Conservation (phyloP, 2,329 filamentous ascomycete genomes). For the Exophiala viscosa region DNA sequence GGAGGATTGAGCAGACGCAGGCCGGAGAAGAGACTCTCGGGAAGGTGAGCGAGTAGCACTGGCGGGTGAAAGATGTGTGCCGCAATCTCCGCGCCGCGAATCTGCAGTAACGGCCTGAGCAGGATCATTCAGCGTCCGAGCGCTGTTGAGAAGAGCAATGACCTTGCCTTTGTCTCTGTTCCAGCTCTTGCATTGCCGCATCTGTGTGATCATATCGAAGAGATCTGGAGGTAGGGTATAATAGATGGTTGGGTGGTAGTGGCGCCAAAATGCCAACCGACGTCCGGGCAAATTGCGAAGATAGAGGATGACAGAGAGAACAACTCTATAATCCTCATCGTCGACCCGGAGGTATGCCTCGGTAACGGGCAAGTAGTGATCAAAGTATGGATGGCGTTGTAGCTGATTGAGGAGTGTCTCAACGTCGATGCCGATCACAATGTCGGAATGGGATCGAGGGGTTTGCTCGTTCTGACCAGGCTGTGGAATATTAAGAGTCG, state of each 20-base stretch:
- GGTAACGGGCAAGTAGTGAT: background rate
- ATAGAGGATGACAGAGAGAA: background rate
- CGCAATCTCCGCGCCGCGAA: background rate
- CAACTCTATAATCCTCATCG: background rate
- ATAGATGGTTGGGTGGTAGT: background rate
- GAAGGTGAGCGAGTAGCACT: no score
- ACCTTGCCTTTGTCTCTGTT: background rate
- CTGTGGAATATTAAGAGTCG: background rate
- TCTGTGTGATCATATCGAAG: slow-evolving; percentile 3
- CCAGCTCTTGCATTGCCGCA: slow-evolving; percentile 9
- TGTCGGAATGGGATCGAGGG: background rate
- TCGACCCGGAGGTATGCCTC: background rate
- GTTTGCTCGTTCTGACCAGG: background rate
- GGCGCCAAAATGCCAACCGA: no score
- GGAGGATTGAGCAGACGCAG: no score
- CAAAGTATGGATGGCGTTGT: background rate
- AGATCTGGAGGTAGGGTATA: slow-evolving; percentile 4
- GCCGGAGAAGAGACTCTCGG: no score
- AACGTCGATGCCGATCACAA: background rate
- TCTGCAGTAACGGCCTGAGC: background rate
- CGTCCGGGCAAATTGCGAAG: background rate
- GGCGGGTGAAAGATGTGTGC: no score
- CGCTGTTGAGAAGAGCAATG: no score
- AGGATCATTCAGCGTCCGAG: background rate
- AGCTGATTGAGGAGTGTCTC: background rate